Base-by-base conservation (phyloP, 2,329 filamentous ascomycete species). In the Lachnellula occidentalis region DNA sequence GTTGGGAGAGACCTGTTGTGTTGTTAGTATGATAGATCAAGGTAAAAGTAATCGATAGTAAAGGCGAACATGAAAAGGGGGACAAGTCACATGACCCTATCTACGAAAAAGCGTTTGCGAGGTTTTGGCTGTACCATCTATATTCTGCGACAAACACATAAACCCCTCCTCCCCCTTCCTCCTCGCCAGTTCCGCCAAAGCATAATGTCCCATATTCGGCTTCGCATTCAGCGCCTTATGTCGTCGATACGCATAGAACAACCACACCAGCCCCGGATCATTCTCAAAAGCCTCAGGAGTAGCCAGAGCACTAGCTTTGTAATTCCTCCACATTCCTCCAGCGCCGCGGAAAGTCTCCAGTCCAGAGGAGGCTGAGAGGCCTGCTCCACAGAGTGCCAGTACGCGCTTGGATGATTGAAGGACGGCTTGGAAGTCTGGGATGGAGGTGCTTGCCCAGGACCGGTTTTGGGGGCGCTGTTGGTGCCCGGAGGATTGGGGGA, bases 231-330 rank as follows among this genome's bases (percentile, higher is more conserved):
- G 74, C 0, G 88, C 85, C 82, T 90, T 87, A 68, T 95, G 90
- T 49, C 90, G 78, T 21, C 90, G 76, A 72, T 92, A 92, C 54
- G 79, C 86, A 72, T 96, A 96, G 69, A 96, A 96, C 58, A 95
- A 81, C 91, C 90, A 96, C 9, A 96, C 90, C 9, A 96, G 77
- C 4, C 80, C 87, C 0, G 92, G 90, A 64, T 95, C 82, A 8
- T 64, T 71, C 21, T 74, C 68, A 67, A 96, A 96, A 2, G 91
- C 90, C 42, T 82, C 78, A n/a, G 85, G 84, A 0, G 89, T 95
- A 1, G 91, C 92, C 4, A 96, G 77, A 6, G 76, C 73, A 1
- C 79, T 86, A 15, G 89, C 82, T 64, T 91, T 81, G 67, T 92
- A 83, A 42, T 86, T 88, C 58, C 90, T 80, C 92, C 92, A 96